These are phyloP conservation scores for Cymbopogon citratus DNA, from an alignment of 176 grass and related monocot genomes.

Conservation along the genomic window DNA sequence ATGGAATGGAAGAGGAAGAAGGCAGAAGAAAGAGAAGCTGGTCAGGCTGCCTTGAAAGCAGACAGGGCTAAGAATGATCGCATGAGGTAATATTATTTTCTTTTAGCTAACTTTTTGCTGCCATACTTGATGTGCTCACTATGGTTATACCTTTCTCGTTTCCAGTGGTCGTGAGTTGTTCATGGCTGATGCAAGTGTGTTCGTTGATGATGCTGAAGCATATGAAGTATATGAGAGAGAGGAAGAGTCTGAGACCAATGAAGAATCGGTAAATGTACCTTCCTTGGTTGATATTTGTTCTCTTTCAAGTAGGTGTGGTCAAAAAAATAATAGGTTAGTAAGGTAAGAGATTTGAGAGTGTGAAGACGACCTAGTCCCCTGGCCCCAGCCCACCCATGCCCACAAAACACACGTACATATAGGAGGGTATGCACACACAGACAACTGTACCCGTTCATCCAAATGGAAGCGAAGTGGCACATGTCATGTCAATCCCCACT, in stretches of 20 bases:
- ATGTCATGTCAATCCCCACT: not conserved
- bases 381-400: no score
- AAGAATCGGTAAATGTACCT: conserved; percentile 52
- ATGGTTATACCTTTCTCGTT: conserved; percentile 18
- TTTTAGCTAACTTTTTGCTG: conserved; percentile 5
- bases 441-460: no score
- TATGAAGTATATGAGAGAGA: conserved; percentile 91
- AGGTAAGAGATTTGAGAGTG: not conserved
- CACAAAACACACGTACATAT: not conserved
- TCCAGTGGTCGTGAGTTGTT: conserved; percentile 97
- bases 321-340: not conserved
- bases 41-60: conserved; percentile 63
- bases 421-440: not conserved
- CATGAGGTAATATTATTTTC: conserved; percentile 68
- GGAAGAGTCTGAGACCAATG: conserved; percentile 38
- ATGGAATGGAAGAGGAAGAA: conserved; percentile 96
- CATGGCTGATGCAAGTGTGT: conserved; percentile 85
- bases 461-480: not conserved
- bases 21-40: conserved; percentile 83
- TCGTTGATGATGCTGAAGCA: conserved; percentile 96
- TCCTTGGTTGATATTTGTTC: conserved; percentile 3
- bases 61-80: conserved; percentile 98
- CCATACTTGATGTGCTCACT: not conserved
- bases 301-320: not conserved
- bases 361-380: no score